Evolutionary conservation across 2,329 filamentous ascomycete species (phyloP).

Genomic region (Calonectria henricotiae): DNA sequence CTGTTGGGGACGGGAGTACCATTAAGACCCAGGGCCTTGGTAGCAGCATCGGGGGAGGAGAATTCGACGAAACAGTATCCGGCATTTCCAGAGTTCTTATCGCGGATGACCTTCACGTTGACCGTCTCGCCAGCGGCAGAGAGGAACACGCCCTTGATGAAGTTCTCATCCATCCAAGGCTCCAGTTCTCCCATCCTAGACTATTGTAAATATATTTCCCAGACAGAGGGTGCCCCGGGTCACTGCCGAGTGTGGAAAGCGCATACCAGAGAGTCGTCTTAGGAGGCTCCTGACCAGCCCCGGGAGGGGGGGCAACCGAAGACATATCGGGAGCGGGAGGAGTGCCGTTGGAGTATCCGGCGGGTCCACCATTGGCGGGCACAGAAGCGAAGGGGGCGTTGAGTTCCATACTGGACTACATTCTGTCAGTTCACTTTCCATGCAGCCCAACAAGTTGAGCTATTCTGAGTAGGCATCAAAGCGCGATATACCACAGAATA

Average conservation of each 20-base stretch:
- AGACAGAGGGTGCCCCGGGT: neutral
- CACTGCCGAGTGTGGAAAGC: too few relatives aligned
- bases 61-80: slow-evolving; percentile 99
- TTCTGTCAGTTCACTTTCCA: slow-evolving; percentile 33
- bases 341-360: slow-evolving; percentile 59
- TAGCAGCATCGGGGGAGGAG: slow-evolving; percentile 83
- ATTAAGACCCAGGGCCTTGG: slow-evolving; percentile 92
- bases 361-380: slow-evolving; percentile 55
- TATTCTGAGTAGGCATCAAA: too few relatives aligned
- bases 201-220: slow-evolving; percentile 36
- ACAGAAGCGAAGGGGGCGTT: slow-evolving; percentile 55
- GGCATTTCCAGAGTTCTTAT: slow-evolving; percentile 98
- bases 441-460: too few relatives aligned
- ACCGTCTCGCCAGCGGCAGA: slow-evolving; percentile 94
- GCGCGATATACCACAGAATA: neutral
- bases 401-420: slow-evolving; percentile 55
- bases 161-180: slow-evolving; percentile 99
- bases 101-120: slow-evolving; percentile 99
- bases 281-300: slow-evolving; percentile 63
- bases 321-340: slow-evolving; percentile 60
- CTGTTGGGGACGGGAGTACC: slow-evolving; percentile 94
- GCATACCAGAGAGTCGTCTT: slow-evolving; percentile 74
- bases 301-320: slow-evolving; percentile 55
- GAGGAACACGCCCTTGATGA: slow-evolving; percentile 92
- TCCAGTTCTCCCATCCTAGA: slow-evolving; percentile 98